phyloP scores from a whole-genome alignment of 2,329 filamentous ascomycete species.

The Amylocarpus encephaloides region DNA sequence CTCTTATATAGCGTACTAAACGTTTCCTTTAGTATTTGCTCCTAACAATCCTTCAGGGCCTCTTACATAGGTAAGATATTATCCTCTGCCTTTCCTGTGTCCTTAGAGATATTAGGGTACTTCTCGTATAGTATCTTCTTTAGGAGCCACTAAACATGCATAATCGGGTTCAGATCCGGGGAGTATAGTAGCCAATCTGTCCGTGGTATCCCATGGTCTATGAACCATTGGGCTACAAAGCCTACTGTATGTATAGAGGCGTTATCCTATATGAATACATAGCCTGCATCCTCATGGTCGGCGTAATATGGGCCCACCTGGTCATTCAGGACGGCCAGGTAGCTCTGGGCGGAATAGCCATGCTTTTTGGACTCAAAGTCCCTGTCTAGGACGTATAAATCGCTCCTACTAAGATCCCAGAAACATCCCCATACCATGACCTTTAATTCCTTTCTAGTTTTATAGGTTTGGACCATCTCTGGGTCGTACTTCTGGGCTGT shows the following conservation, averaged over 20 bases:
- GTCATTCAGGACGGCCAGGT: no score
- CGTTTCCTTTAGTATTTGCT: background rate
- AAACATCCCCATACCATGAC: no score
- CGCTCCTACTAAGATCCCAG: no score
- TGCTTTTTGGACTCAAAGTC: no score
- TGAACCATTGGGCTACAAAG: background rate
- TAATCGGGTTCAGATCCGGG: constrained; percentile 9
- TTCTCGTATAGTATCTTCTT: constrained; percentile 1
- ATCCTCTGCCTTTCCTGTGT: background rate
- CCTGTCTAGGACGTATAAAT: no score
- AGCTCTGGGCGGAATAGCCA: no score
- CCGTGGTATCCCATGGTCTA: background rate
- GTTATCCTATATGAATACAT: constrained; percentile 21
- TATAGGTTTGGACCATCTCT: background rate
- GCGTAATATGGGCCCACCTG: no score
- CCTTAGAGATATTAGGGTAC: background rate
- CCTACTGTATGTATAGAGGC: background rate
- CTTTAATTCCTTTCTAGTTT: no score
- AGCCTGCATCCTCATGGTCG: background rate
- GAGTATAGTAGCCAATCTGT: constrained; percentile 5
- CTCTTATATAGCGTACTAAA: background rate
- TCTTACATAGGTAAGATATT: no score
- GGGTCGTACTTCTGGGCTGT: constrained; percentile 4
- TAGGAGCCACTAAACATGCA: constrained; percentile 1
- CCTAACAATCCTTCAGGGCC: background rate